phyloP scores from a whole-genome alignment of 768 basidiomycete genomes.

The Auricularia sp. region DNA sequence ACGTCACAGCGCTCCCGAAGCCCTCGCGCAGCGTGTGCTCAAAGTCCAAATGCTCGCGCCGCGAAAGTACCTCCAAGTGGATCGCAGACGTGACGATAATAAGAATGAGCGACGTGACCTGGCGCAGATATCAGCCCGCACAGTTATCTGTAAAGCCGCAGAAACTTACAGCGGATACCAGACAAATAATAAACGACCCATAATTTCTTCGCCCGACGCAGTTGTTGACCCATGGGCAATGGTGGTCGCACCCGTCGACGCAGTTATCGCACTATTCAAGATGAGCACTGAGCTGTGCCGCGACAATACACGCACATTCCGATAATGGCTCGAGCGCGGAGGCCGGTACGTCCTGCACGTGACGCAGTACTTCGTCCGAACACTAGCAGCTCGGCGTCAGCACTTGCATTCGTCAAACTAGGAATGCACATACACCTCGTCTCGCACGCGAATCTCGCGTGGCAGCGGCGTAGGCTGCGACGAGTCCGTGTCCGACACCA shows the following conservation, averaged over 20 bases:
- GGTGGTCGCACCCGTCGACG: constrained; percentile 90
- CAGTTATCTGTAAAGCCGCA: background rate
- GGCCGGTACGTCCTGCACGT: constrained; percentile 91
- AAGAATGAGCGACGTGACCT: constrained; percentile 68
- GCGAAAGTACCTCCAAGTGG: constrained; percentile 64
- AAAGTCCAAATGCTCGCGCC: constrained; percentile 39
- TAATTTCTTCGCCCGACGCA: constrained; percentile 95
- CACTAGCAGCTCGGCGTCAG: constrained; percentile 33
- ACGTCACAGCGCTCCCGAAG: constrained; percentile 73
- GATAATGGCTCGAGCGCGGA: constrained; percentile 91
- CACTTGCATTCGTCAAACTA: background rate
- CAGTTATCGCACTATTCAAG: constrained; percentile 82
- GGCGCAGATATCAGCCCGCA: constrained; percentile 8
- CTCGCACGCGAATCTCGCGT: constrained; percentile 69
- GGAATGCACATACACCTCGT: constrained; percentile 51
- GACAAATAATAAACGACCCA: constrained; percentile 79
- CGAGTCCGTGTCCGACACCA: constrained; percentile 53
- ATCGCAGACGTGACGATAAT: constrained; percentile 76
- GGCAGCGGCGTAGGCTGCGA: constrained; percentile 58
- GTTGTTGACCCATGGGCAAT: constrained; percentile 88
- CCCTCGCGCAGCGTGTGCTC: constrained; percentile 37
- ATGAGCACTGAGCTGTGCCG: constrained; percentile 5
- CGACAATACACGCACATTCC: constrained; percentile 51
- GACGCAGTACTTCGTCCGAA: constrained; percentile 87
- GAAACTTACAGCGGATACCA: constrained; percentile 58